A percentile compares a stretch with the other conserved stretches of the same genome.
These are phyloP conservation scores for Nitzschia sp. DNA, from an alignment of 108 stramenopile genomes.

Conservation along the genomic window DNA sequence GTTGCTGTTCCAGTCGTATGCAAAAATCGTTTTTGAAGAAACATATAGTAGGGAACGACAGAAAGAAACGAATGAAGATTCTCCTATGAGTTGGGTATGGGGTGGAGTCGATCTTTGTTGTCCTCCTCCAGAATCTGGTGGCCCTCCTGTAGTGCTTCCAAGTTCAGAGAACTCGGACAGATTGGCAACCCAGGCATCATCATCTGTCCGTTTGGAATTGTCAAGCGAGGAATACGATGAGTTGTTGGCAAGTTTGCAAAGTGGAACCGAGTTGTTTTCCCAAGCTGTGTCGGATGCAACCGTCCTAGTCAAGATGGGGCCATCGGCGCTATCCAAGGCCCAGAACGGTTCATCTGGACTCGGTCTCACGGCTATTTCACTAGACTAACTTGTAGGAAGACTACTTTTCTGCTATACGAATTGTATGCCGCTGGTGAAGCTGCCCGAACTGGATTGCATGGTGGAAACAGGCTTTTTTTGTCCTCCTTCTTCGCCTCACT, in stretches of 20 bases:
- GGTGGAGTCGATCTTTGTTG: conserved; percentile 76
- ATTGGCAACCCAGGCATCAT: not conserved
- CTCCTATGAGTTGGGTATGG: conserved; percentile 52
- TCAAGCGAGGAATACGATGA: conserved; percentile 32
- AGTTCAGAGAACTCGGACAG: not conserved
- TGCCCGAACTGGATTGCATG: conserved; percentile 92
- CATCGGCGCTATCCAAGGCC: not conserved
- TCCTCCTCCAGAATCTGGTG: conserved; percentile 3
- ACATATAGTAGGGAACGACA: conserved; percentile 15
- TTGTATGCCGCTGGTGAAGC: conserved; percentile 91
- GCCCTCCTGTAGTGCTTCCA: not conserved
- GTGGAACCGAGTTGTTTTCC: conserved; percentile 17
- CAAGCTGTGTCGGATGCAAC: conserved; percentile 33
- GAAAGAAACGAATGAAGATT: not conserved
- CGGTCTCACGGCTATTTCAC: conserved; percentile 30
- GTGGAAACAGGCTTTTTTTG: conserved; percentile 75
- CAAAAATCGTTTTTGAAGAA: conserved; percentile 50
- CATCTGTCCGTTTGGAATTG: conserved; percentile 32
- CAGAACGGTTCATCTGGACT: conserved; percentile 1
- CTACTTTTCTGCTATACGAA: not conserved
- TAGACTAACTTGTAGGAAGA: not conserved
- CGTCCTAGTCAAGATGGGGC: conserved; percentile 41
- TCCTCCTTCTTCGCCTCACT: conserved; percentile 44
- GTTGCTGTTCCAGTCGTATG: conserved; percentile 27
- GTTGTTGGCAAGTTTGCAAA: conserved; percentile 7